Percentiles rank a stretch among this genome's conserved stretches.
Conservation (phyloP, 2,329 filamentous ascomycete species). For the Phialophora tarda region DNA sequence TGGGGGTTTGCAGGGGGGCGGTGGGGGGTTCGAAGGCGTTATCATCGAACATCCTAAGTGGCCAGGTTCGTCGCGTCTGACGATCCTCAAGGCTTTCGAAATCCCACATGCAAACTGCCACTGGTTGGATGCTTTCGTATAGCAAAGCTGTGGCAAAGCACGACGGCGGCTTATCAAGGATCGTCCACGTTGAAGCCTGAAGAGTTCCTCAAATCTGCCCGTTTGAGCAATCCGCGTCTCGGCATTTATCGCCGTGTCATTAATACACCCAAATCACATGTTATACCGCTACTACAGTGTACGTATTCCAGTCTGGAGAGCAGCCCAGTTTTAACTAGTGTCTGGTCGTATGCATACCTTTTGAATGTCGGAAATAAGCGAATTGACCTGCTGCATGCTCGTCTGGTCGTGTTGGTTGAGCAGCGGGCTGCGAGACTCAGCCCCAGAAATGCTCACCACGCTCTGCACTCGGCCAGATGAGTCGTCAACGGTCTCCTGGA, state of each 20-base stretch:
- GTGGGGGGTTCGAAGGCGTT: neutral
- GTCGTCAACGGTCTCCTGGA: conserved; percentile 39
- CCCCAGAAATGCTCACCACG: neutral
- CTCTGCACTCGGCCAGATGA: neutral
- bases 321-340: neutral
- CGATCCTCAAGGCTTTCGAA: neutral
- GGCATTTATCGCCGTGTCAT: neutral
- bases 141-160: neutral
- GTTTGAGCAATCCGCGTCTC: neutral
- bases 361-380: conserved; percentile 48
- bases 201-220: neutral
- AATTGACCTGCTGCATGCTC: conserved; percentile 50
- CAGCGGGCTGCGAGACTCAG: neutral
- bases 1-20: neutral
- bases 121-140: neutral
- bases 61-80: neutral
- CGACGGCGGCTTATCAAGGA: neutral
- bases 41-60: neutral
- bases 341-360: neutral
- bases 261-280: neutral
- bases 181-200: neutral
- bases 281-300: neutral
- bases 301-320: too few species aligned
- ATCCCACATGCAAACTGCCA: neutral
- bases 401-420: conserved; percentile 47